phyloP scores from a whole-genome alignment of 129 eudicot species.

The Heracleum sosnowskyi region DNA sequence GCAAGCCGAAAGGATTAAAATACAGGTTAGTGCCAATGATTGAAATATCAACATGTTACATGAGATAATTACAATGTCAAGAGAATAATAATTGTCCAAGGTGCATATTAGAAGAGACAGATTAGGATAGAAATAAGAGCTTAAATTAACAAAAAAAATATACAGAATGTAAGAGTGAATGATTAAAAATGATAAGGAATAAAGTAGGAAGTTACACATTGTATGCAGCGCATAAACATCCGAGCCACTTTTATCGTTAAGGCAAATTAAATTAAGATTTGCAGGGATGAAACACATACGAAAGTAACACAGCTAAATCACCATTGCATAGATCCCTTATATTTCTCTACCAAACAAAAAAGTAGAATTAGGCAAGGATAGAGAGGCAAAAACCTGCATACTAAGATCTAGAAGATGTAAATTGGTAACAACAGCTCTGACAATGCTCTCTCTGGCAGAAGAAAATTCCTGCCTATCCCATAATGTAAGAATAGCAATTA shows the following conservation, averaged over 20 bases:
- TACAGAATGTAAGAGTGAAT: background rate
- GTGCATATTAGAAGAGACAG: background rate
- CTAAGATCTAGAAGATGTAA: conserved; percentile 90
- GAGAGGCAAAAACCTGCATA: conserved; percentile 73
- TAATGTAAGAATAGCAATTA: conserved; percentile 83
- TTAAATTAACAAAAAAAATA: too few relatives aligned
- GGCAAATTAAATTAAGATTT: background rate
- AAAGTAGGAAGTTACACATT: background rate
- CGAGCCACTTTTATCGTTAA: background rate
- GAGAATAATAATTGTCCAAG: background rate
- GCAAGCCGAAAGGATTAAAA: background rate
- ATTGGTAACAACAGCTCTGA: conserved; percentile 87
- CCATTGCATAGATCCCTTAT: background rate
- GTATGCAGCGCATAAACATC: background rate
- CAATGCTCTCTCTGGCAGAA: conserved; percentile 96
- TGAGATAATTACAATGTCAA: background rate
- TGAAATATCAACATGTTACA: background rate
- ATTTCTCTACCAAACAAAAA: background rate
- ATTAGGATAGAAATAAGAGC: too few relatives aligned
- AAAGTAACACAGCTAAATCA: background rate
- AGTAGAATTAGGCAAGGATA: conserved; percentile 11
- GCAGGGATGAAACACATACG: background rate
- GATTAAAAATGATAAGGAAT: background rate
- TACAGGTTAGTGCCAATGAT: background rate
- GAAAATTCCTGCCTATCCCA: conserved; percentile 98